Conservation (phyloP, 257 asterid genomes). For the Solanum gracilifrons region DNA sequence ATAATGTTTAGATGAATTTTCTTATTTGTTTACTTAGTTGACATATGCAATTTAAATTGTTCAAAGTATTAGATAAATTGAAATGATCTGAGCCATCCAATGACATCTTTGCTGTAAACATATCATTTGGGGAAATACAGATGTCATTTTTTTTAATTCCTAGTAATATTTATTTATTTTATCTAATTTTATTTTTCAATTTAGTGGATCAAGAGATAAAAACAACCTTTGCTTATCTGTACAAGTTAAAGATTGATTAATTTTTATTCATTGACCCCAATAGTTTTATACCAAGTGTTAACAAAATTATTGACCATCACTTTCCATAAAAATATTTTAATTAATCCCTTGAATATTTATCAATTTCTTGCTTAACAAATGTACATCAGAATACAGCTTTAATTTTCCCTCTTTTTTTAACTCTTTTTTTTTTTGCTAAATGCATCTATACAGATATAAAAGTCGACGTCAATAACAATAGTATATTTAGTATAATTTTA, state of each 20-base stretch:
- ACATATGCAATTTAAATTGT: neutral
- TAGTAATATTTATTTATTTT: neutral
- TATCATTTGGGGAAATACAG: neutral
- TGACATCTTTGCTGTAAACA: neutral
- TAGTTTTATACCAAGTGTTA: neutral
- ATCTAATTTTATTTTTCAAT: neutral
- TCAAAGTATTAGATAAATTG: neutral
- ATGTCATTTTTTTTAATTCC: neutral
- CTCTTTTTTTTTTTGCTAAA: neutral
- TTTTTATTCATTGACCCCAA: neutral
- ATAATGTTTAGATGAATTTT: neutral
- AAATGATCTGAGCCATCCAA: neutral
- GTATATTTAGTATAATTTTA: neutral
- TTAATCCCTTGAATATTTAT: neutral
- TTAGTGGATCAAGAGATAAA: neutral
- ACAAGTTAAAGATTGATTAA: neutral
- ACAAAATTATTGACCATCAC: neutral
- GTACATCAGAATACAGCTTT: neutral
- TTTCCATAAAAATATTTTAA: neutral
- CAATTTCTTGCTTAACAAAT: neutral
- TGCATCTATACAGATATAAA: neutral
- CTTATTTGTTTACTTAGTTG: neutral
- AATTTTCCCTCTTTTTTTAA: neutral
- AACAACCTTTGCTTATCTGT: neutral
- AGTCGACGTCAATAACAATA: neutral